Evolutionary conservation across 2,329 filamentous ascomycete species (phyloP).

Genomic region (Clarireedia homoeocarpa): DNA sequence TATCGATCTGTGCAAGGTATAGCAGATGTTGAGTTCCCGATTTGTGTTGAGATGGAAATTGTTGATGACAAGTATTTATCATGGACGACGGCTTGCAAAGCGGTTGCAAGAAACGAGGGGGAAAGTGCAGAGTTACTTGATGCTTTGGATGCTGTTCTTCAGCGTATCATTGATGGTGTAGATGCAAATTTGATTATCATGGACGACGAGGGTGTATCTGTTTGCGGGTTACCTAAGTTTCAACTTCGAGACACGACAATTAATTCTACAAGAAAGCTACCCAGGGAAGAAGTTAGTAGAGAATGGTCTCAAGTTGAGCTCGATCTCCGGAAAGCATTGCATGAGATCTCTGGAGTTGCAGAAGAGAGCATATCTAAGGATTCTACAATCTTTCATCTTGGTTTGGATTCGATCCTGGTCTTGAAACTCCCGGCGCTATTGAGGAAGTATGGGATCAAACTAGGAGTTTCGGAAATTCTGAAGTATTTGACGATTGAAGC

Average conservation of each 20-base stretch:
- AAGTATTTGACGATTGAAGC: conserved; percentile 54
- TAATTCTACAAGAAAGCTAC: neutral
- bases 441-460: conserved; percentile 49
- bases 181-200: conserved; percentile 48
- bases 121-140: conserved; percentile 45
- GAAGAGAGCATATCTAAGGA: conserved; percentile 48
- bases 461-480: conserved; percentile 67
- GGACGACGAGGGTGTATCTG: conserved; percentile 41
- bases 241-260: conserved; percentile 4
- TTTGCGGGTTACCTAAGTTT: conserved; percentile 56
- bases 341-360: conserved; percentile 53
- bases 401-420: conserved; percentile 84
- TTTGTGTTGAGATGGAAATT: conserved; percentile 75
- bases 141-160: conserved; percentile 52
- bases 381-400: conserved; percentile 72
- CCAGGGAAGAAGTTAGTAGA: neutral
- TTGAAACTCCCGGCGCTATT: conserved; percentile 74
- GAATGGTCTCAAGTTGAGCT: conserved; percentile 31
- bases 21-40: conserved; percentile 69
- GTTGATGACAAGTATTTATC: conserved; percentile 41
- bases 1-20: conserved; percentile 35
- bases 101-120: conserved; percentile 39
- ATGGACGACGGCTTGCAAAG: conserved; percentile 68
- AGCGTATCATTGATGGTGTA: conserved; percentile 43
- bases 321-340: conserved; percentile 40